Base-by-base conservation (phyloP, 1,139 yeast species). In the Lodderomyces beijingensis region DNA sequence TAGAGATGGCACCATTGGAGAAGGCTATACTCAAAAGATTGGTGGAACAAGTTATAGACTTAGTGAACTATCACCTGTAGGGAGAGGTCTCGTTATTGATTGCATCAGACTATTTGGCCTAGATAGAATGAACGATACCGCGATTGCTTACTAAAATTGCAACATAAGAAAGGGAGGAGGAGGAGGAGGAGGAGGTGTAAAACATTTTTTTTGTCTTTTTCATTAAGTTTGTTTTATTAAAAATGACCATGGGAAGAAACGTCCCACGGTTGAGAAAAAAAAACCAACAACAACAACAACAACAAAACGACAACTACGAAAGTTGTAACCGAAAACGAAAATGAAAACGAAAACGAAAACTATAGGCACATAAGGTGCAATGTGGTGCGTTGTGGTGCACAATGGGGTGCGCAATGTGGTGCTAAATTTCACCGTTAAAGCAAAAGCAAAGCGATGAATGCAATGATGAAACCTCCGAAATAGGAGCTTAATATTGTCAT, bases 61-160 rank as follows among this genome's bases (percentile, higher is more conserved):
- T 36, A 45, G 43, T 4, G 38, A 46, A 2, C 37, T 63, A 44
- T 38, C 35, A 17, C 34, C 33, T 4, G 30, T 31, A 43, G 51
- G 52, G 15, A 58, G 62, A 38, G 46, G 51, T 9, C 45, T 54
- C 1, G 51, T 66, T 3, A 40, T 70, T 10, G 67, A 72, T 36
- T 54, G 62, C 19, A 50, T 71, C 16, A 49, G 77, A 30, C 36
- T 68, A 17, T 51, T 65, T 19, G 77, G 77, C 1, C 37, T 59
- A 12, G 57, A 57, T 15, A 50, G 47, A 27, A 41, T 58, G 4
- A 50, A 49, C n/a, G n/a, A n/a, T n/a, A n/a, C n/a, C n/a, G n/a
- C n/a, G n/a, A n/a, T n/a, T n/a, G n/a, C n/a, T n/a, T n/a, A n/a
- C n/a, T n/a, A n/a, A n/a, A n/a, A n/a, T n/a, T n/a, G n/a, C n/a